Percentiles rank a stretch among this genome's conserved stretches.
Evolutionary conservation across 2,329 filamentous ascomycete species (phyloP).

Genomic region (Arachnomyces sp.): DNA sequence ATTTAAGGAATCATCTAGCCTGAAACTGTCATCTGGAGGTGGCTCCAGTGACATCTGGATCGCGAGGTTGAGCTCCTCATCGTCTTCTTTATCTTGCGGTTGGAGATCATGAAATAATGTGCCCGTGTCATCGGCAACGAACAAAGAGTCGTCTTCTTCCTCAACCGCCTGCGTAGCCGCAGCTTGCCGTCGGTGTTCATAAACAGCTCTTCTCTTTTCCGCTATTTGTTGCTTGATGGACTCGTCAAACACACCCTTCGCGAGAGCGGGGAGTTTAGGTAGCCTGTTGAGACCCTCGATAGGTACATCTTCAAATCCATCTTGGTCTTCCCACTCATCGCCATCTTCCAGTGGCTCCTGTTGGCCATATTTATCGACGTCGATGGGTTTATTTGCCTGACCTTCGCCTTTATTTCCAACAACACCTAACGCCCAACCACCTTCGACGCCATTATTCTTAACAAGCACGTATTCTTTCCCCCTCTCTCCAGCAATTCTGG

Average conservation of each 20-base stretch:
- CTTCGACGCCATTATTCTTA: conserved; percentile 89
- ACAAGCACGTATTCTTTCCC: conserved; percentile 92
- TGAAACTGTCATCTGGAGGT: conserved; percentile 31
- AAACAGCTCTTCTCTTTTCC: conserved; percentile 40
- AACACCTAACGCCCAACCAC: conserved; percentile 91
- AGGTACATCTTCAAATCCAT: conserved; percentile 85
- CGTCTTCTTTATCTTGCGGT: conserved; percentile 41
- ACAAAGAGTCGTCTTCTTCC: conserved; percentile 46
- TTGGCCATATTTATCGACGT: conserved; percentile 62
- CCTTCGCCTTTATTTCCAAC: conserved; percentile 77
- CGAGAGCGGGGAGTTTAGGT: conserved; percentile 50
- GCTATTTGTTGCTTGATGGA: conserved; percentile 29
- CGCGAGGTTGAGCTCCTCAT: conserved; percentile 69
- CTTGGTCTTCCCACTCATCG: conserved; percentile 59
- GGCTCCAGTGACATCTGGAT: conserved; percentile 73
- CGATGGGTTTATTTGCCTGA: conserved; percentile 77
- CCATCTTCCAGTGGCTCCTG: conserved; percentile 46
- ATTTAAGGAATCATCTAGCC: conserved; percentile 23
- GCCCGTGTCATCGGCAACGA: conserved; percentile 42
- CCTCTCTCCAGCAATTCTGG: conserved; percentile 58
- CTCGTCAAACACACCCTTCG: conserved; percentile 28
- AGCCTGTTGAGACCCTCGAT: conserved; percentile 82
- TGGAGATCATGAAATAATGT: conserved; percentile 50
- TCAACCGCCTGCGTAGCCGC: conserved; percentile 7
- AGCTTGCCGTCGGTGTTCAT: conserved; percentile 30